Base-by-base conservation (phyloP, 176 grass and related monocot genomes). In the Oryza meridionalis region DNA sequence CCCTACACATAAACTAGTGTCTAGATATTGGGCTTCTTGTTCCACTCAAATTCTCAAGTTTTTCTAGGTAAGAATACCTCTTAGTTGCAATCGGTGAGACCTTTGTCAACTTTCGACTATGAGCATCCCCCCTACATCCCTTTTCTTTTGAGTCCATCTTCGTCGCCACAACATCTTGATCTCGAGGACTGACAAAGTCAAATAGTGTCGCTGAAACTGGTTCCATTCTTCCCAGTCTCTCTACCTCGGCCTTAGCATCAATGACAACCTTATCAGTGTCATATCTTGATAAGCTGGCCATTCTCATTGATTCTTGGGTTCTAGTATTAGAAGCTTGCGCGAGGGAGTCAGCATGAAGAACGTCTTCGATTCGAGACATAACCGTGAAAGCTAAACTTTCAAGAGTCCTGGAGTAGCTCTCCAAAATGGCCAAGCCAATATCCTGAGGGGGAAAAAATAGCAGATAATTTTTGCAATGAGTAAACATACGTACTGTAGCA, bases 341-440 rank as follows among this genome's bases (percentile, higher is more conserved):
- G 27, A 90, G 32, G 22, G 73, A 67, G 80, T 96, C 86, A 0
- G 91, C 88, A 0, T 79, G 86, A 25, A 96, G 71, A 47, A 93
- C 91, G 33, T 93, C 91, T 65, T 96, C 94, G n/a, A 96, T 93
- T 74, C 94, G 86, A 5, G 94, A 96, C 88, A 93, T 65, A 65
- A 93, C 88, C 7, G 88, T 96, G 91, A 73, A 96, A 79, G 91
- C 94, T 72, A 96, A 67, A 17, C 94, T 91, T 73, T 96, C 94
- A 8, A 96, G 73, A 33, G 91, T 75, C 71, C 94, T 96, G 2
- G 91, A 93, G 88, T 96, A 96, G 73, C 91, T 96, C 77, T 96
- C 94, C 81, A 96, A 67, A 63, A 96, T 89, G 21, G 91, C 90
- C 82, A 72, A 86, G 50, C 94, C 94, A 88, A 96, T 80, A 85